A percentile compares a stretch with the other conserved stretches of the same genome.
phyloP scores from a whole-genome alignment of 768 basidiomycete genomes.

The Tricholomella constricta region DNA sequence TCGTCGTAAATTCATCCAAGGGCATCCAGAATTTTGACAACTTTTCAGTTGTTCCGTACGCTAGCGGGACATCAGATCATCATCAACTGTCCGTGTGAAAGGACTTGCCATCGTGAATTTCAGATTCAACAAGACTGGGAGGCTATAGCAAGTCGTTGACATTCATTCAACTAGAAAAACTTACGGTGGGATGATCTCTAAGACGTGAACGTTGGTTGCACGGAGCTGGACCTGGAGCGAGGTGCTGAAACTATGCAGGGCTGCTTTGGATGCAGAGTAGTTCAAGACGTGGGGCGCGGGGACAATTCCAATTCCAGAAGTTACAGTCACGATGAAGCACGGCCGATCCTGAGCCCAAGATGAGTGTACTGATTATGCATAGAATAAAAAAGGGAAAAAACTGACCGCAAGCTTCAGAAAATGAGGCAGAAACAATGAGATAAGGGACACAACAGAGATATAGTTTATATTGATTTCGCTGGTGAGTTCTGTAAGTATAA shows the following conservation, averaged over 20 bases:
- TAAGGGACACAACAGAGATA: conserved; percentile 47
- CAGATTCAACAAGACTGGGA: conserved; percentile 57
- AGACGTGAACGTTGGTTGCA: conserved; percentile 51
- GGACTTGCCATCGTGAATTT: conserved; percentile 58
- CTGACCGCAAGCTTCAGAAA: conserved; percentile 54
- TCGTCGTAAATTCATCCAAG: conserved; percentile 44
- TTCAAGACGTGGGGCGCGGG: conserved; percentile 45
- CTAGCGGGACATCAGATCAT: conserved; percentile 27
- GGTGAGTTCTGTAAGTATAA: conserved; percentile 34
- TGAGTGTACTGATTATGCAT: no score
- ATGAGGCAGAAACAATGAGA: conserved; percentile 54
- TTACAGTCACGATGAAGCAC: conserved; percentile 51
- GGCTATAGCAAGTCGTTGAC: background rate
- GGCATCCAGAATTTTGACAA: conserved; percentile 60
- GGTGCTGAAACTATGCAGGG: conserved; percentile 51
- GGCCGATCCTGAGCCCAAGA: conserved; percentile 45
- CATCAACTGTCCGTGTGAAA: background rate
- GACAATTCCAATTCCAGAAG: conserved; percentile 52
- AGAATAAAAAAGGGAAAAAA: background rate
- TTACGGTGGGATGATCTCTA: conserved; percentile 62
- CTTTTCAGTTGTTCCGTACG: conserved; percentile 49
- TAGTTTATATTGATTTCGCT: conserved; percentile 59
- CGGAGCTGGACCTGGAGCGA: conserved; percentile 49
- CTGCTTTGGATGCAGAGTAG: conserved; percentile 62
- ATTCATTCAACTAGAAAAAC: conserved; percentile 20